These are phyloP conservation scores for Silybum marianum DNA, from an alignment of 129 eudicot species.

Conservation along the genomic window DNA sequence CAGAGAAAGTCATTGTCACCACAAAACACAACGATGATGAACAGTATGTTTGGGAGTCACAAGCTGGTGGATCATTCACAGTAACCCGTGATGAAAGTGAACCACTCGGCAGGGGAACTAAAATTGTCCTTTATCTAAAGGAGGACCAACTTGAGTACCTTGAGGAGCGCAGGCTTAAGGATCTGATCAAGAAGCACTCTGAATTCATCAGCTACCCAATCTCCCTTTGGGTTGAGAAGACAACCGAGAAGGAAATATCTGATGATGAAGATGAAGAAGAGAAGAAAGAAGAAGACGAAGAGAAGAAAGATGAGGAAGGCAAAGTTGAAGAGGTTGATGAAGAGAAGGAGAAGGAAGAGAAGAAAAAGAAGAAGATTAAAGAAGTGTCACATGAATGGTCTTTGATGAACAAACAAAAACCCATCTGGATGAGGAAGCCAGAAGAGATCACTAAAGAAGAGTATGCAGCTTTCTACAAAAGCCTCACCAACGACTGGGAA, in stretches of 20 bases:
- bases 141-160: slow-evolving; percentile 81
- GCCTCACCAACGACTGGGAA: slow-evolving; percentile 79
- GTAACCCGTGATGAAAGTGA: slow-evolving; percentile 68
- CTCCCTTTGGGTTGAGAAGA: slow-evolving; percentile 69
- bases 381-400: slow-evolving; percentile 77
- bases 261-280: slow-evolving; percentile 77
- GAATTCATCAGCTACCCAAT: slow-evolving; percentile 81
- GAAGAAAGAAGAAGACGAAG: slow-evolving; percentile 42
- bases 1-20: slow-evolving; percentile 69
- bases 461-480: slow-evolving; percentile 78
- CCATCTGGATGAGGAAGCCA: slow-evolving; percentile 85
- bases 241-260: slow-evolving; percentile 66
- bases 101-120: slow-evolving; percentile 69
- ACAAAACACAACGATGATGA: slow-evolving; percentile 80
- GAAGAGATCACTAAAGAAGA: slow-evolving; percentile 79
- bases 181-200: slow-evolving; percentile 69
- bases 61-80: slow-evolving; percentile 84
- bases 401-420: slow-evolving; percentile 72
- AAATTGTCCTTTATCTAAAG: slow-evolving; percentile 56
- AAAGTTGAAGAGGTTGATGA: slow-evolving; percentile 71
- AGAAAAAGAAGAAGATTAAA: slow-evolving; percentile 76
- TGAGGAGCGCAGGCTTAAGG: slow-evolving; percentile 73
- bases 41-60: slow-evolving; percentile 78
- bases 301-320: slow-evolving; percentile 57
- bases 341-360: slow-evolving; percentile 68